These are phyloP conservation scores for Penicillium waksmanii DNA, from an alignment of 495 filamentous ascomycete species.

Conservation along the genomic window DNA sequence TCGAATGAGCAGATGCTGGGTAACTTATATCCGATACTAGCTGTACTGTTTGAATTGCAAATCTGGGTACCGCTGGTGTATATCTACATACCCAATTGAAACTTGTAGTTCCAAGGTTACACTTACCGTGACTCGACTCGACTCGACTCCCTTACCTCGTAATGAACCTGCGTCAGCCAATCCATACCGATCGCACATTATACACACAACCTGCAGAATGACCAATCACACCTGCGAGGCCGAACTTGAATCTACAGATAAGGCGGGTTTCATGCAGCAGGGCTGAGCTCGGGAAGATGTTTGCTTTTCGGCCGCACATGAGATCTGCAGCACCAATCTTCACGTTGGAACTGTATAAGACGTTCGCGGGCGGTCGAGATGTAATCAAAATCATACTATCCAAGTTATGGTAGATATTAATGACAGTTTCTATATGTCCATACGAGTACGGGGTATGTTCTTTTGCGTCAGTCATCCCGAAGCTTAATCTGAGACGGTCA, in stretches of 20 bases:
- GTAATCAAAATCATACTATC: neutral
- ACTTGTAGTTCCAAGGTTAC: too few relatives aligned
- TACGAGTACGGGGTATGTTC: too few relatives aligned
- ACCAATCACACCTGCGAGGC: neutral
- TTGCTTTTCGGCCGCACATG: conserved; percentile 5
- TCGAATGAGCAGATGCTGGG: too few relatives aligned
- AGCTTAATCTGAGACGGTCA: neutral
- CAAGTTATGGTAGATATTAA: too few relatives aligned
- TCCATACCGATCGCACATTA: neutral
- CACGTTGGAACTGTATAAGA: neutral
- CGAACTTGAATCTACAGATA: conserved; percentile 1
- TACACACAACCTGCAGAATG: conserved; percentile 1
- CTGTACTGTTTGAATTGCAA: too few relatives aligned
- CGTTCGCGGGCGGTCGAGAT: neutral
- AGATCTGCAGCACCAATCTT: neutral
- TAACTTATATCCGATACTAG: too few relatives aligned
- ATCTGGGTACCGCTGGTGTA: too few relatives aligned
- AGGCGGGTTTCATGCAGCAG: conserved; percentile 3
- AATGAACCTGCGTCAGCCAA: neutral
- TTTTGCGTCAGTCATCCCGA: neutral
- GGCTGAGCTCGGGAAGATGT: conserved; percentile 4
- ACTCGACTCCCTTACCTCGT: too few relatives aligned
- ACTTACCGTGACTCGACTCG: too few relatives aligned
- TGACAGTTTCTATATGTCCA: too few relatives aligned
- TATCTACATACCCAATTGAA: too few relatives aligned